A percentile compares a stretch with the other conserved stretches of the same genome.
These are phyloP conservation scores for Fraxinus paxiana DNA, from an alignment of 305 asterid genomes.

Conservation along the genomic window DNA sequence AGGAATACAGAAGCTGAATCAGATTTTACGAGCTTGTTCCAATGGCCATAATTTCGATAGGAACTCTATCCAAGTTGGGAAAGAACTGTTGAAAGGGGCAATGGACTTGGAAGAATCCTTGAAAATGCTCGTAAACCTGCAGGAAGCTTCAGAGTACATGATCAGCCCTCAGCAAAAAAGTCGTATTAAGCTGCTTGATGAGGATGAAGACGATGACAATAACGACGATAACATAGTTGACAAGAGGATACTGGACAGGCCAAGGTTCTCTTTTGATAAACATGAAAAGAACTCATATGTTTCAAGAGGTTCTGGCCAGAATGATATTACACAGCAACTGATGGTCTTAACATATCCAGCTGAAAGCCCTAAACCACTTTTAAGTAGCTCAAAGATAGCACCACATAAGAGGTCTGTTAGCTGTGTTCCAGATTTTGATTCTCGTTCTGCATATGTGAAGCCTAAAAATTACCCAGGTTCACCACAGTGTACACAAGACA, in stretches of 20 bases:
- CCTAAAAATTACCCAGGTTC: conserved; percentile 30
- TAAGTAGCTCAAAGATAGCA: conserved; percentile 25
- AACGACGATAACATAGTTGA: conserved; percentile 37
- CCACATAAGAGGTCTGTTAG: conserved; percentile 49
- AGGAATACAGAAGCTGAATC: conserved; percentile 69
- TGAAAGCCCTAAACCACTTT: conserved; percentile 23
- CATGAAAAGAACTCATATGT: conserved; percentile 31
- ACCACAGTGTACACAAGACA: conserved; percentile 38
- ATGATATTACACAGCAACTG: conserved; percentile 25
- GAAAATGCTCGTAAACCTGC: conserved; percentile 59
- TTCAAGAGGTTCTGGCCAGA: conserved; percentile 20
- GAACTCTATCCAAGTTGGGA: conserved; percentile 58
- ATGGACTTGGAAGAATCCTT: conserved; percentile 69
- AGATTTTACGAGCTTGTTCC: conserved; percentile 56
- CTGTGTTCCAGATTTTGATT: conserved; percentile 44
- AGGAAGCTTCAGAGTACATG: conserved; percentile 47
- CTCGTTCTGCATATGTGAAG: conserved; percentile 19
- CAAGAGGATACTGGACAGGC: conserved; percentile 56
- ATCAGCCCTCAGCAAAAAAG: conserved; percentile 34
- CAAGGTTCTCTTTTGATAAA: conserved; percentile 74
- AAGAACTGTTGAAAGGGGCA: conserved; percentile 67
- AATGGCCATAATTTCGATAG: conserved; percentile 52
- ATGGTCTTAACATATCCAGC: conserved; percentile 34
- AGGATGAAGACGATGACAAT: conserved; percentile 54
- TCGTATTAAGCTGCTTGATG: conserved; percentile 53